Evolutionary conservation across 2,329 filamentous ascomycete genomes (phyloP), one percentile per base, ranked within the genome.

Genomic region (Seiridium unicorne): DNA sequence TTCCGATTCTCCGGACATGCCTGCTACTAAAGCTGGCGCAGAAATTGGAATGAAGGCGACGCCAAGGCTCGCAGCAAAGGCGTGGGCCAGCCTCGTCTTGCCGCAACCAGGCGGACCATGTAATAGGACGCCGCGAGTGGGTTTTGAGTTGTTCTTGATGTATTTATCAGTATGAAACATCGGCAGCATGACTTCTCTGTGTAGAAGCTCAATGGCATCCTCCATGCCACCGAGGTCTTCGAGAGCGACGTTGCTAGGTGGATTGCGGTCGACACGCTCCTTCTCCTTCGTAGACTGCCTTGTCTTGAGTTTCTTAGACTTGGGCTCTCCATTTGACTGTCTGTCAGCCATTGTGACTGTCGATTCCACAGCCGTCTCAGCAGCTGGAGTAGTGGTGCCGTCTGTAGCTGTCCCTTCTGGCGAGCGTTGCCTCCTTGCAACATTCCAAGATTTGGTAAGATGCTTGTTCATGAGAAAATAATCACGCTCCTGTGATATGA

Each of bases 1-100:
- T 73, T 96, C 92, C 0, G 91, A 94, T 71, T 95, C 92, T 67
- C 92, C 92, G 40, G 91, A 95, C 87, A 94, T 95, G 26, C 92
- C 91, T 13, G 90, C 92, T 0, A 96, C 89, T 40, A 96, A 84
- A 0, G 90, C 91, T 1, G 92, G 91, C 0, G 90, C 91, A 0
- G 91, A 89, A n/a, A 95, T 88, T 1, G 91, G 85, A 61, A 96
- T 89, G 69, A 93, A 94, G 0, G 91, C 88, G 3, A 93, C 86
- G 1, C 88, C 89, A 26, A 93, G 79, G 63, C 88, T 86, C 1
- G 90, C 89, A 3, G 92, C 92, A 67, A 92, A 89, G 1, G 90
- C 91, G 72, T 92, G 88, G 8, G 90, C 90, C 61, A 96, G 87
- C 79, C 91, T 89, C 0, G 92, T 96, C 74, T 96, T 96, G 66